A percentile compares a stretch with the other conserved stretches of the same genome.
Conservation (phyloP, 75 land plant species). For the Cunninghamia lanceolata region DNA sequence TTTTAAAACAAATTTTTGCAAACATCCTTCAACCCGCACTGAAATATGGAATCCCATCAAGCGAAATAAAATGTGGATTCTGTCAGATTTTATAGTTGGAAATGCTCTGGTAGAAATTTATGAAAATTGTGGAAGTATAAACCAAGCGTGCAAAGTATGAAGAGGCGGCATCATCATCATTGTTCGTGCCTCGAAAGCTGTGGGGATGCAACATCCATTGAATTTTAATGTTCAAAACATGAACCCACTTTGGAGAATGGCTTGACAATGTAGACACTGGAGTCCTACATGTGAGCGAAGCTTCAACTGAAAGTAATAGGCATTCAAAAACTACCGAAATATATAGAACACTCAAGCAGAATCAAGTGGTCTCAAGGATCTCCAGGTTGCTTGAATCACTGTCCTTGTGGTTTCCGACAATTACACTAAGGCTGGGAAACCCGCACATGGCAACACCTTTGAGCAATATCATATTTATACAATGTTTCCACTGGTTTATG, state of each 20-base stretch:
- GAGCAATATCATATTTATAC: background rate
- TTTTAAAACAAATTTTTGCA: too few relatives aligned
- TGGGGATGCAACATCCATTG: background rate
- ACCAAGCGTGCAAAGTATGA: too few relatives aligned
- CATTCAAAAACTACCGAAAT: background rate
- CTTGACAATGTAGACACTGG: background rate
- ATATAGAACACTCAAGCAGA: background rate
- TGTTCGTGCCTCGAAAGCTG: background rate
- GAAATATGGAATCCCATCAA: too few relatives aligned
- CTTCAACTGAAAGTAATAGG: background rate
- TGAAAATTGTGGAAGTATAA: too few relatives aligned
- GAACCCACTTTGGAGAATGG: background rate
- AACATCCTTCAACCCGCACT: too few relatives aligned
- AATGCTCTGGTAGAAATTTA: too few relatives aligned
- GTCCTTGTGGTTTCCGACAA: conserved; percentile 6
- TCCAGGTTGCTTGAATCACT: background rate
- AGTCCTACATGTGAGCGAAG: background rate
- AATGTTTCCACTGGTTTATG: background rate
- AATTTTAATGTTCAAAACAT: background rate
- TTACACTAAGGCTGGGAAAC: background rate
- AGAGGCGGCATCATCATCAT: background rate
- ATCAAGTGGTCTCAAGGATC: conserved; percentile 3
- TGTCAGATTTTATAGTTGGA: too few relatives aligned
- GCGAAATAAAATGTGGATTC: too few relatives aligned
- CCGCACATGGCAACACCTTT: background rate